A percentile compares a stretch with the other conserved stretches of the same genome.
Evolutionary conservation across 768 basidiomycete species (phyloP).

Genomic region (Termitomyces sp.): DNA sequence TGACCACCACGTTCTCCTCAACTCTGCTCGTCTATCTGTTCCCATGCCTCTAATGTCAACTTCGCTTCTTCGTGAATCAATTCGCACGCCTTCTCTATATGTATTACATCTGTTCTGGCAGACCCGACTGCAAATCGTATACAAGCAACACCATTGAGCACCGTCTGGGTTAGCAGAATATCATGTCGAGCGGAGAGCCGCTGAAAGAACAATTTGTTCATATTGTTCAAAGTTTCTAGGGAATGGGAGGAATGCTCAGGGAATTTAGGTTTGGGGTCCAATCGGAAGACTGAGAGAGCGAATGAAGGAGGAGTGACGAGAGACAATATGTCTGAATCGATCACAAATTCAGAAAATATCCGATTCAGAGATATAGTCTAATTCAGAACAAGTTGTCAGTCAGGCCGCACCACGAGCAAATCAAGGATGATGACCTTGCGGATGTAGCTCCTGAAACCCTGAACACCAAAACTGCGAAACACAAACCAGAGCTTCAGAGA

Average conservation of each 20-base stretch:
- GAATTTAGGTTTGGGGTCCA: conserved; percentile 31
- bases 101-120: conserved; percentile 52
- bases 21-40: conserved; percentile 8
- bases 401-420: background rate
- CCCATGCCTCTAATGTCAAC: conserved; percentile 39
- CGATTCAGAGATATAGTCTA: conserved; percentile 62
- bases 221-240: conserved; percentile 44
- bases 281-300: conserved; percentile 72
- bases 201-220: conserved; percentile 62
- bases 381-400: background rate
- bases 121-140: conserved; percentile 77
- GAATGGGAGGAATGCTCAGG: conserved; percentile 16
- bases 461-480: conserved; percentile 71
- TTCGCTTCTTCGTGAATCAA: conserved; percentile 55
- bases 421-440: conserved; percentile 36
- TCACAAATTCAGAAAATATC: conserved; percentile 54
- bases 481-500: conserved; percentile 93
- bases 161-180: conserved; percentile 74
- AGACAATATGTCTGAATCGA: conserved; percentile 44
- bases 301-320: conserved; percentile 69
- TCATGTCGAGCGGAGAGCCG: conserved; percentile 55
- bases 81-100: conserved; percentile 58
- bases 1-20: too few species aligned
- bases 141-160: conserved; percentile 66
- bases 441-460: conserved; percentile 78